These are phyloP conservation scores for Ustilago crameri DNA, from an alignment of 1,284 basidiomycete genomes.

Conservation along the genomic window DNA sequence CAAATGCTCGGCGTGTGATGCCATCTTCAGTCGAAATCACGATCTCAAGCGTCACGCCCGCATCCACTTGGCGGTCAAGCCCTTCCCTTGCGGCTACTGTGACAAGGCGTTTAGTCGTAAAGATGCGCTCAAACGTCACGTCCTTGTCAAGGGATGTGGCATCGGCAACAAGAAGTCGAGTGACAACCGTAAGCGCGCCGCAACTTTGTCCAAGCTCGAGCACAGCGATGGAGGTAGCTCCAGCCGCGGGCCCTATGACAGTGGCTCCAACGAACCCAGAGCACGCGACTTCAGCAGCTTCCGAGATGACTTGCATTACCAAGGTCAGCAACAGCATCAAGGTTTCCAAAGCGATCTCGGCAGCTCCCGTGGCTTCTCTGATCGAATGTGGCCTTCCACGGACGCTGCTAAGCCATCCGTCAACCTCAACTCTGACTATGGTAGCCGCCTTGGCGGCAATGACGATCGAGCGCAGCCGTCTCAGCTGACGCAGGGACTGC, in stretches of 20 bases:
- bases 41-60: constrained; percentile 63
- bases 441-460: constrained; percentile 2
- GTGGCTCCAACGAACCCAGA: constrained; percentile 18
- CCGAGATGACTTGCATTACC: constrained; percentile 24
- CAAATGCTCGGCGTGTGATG: constrained; percentile 58
- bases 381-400: constrained; percentile 19
- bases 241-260: constrained; percentile 22
- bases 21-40: constrained; percentile 63
- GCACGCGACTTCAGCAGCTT: constrained; percentile 29
- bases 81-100: constrained; percentile 56
- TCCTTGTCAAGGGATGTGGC: constrained; percentile 57
- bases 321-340: constrained; percentile 29
- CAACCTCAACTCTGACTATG: constrained; percentile 12
- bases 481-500: constrained; percentile 5
- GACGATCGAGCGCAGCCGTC: constrained; percentile 15
- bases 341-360: constrained; percentile 16
- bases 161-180: constrained; percentile 49
- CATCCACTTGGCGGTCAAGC: constrained; percentile 64
- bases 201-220: constrained; percentile 42
- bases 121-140: constrained; percentile 60
- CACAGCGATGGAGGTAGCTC: constrained; percentile 18
- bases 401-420: constrained; percentile 5
- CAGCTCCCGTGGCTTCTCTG: constrained; percentile 21
- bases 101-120: constrained; percentile 62
- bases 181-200: constrained; percentile 33